These are phyloP conservation scores for Orbilia oligospora DNA, from an alignment of 2,329 filamentous ascomycete genomes.

Conservation along the genomic window DNA sequence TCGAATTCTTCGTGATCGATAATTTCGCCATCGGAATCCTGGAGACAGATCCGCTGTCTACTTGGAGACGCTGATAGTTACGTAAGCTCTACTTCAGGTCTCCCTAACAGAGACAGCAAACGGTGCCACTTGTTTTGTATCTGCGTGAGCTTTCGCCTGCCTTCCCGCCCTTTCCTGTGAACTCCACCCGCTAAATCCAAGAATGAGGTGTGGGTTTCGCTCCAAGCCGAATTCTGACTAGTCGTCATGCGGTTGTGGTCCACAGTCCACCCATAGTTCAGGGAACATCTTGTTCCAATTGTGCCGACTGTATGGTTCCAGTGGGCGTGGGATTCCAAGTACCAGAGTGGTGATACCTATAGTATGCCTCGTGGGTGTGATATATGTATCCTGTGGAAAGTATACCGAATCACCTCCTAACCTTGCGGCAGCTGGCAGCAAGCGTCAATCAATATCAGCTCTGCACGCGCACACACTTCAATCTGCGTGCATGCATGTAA, in stretches of 20 bases:
- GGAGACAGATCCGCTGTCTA: constrained; percentile 30
- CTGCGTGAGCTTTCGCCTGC: constrained; percentile 38
- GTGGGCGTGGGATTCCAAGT: constrained; percentile 23
- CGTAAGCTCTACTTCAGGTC: constrained; percentile 30
- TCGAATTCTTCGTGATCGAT: constrained; percentile 1
- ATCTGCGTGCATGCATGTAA: constrained; percentile 49
- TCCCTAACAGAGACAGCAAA: constrained; percentile 26
- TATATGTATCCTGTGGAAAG: constrained; percentile 36
- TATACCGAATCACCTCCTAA: constrained; percentile 16
- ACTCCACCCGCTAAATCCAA: constrained; percentile 49
- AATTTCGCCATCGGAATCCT: constrained; percentile 27
- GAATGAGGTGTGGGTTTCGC: constrained; percentile 50
- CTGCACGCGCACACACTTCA: constrained; percentile 14
- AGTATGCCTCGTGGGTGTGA: constrained; percentile 22
- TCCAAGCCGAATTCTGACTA: constrained; percentile 56
- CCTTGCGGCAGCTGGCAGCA: constrained; percentile 26
- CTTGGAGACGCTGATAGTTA: constrained; percentile 38
- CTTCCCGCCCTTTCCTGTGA: constrained; percentile 47
- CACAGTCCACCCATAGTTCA: constrained; percentile 29
- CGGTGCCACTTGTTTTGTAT: constrained; percentile 38
- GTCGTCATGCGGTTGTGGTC: constrained; percentile 46
- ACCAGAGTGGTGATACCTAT: constrained; percentile 25
- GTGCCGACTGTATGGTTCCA: constrained; percentile 42
- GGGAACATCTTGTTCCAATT: constrained; percentile 35
- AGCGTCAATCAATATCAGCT: constrained; percentile 11